Evolutionary conservation across 805 yeast genomes (phyloP).

Genomic region (Saturnispora halmiae): DNA sequence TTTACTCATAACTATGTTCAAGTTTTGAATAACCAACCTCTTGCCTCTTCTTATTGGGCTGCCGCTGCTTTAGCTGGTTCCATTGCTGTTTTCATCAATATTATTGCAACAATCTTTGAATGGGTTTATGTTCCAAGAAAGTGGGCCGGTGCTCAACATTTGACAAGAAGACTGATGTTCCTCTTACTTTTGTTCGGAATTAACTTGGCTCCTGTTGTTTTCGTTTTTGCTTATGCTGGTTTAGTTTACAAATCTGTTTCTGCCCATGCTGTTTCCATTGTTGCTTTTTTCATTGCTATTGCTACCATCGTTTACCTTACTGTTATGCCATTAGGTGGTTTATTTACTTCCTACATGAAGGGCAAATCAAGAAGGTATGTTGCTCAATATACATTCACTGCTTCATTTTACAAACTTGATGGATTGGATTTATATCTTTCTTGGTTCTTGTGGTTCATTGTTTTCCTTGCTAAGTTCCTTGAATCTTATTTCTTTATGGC

Average conservation of each 20-base stretch:
- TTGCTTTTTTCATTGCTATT: constrained; percentile 82
- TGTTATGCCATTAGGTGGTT: constrained; percentile 92
- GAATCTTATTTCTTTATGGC: constrained; percentile 93
- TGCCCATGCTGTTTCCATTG: constrained; percentile 72
- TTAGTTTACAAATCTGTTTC: constrained; percentile 55
- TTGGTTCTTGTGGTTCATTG: constrained; percentile 79
- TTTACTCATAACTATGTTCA: constrained; percentile 85
- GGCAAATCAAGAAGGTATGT: constrained; percentile 80
- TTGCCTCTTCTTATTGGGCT: constrained; percentile 88
- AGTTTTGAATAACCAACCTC: constrained; percentile 75
- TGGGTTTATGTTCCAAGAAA: constrained; percentile 95
- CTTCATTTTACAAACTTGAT: constrained; percentile 67
- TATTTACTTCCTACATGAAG: constrained; percentile 87
- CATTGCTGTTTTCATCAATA: constrained; percentile 72
- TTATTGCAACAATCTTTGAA: constrained; percentile 81
- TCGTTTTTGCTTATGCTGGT: constrained; percentile 75
- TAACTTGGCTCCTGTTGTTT: constrained; percentile 81
- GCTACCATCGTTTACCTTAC: constrained; percentile 80
- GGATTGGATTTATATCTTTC: constrained; percentile 97
- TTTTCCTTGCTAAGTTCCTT: constrained; percentile 76
- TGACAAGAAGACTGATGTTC: constrained; percentile 78
- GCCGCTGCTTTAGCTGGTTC: constrained; percentile 88
- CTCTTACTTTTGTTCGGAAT: constrained; percentile 53
- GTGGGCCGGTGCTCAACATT: constrained; percentile 99
- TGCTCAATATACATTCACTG: constrained; percentile 93